Evolutionary conservation across 352 stramenopile species (phyloP), one percentile per base, ranked within the genome.

Genomic region (Plasmopara viticola): DNA sequence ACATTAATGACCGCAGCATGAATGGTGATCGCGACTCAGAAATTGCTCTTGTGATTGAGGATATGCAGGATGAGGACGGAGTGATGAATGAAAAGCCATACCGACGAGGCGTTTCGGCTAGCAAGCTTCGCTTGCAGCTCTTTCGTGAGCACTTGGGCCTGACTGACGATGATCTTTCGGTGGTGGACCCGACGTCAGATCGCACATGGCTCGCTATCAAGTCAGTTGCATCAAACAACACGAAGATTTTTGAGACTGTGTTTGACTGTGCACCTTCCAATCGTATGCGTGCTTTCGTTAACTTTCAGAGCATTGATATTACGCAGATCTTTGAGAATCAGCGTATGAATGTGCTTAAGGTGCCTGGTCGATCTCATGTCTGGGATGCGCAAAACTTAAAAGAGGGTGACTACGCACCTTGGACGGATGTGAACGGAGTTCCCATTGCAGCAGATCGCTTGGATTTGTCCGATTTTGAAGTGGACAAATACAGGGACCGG

Each of bases 1-100:
- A 98, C 71, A 97, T 98, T 49, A 98, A 98, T 47, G 90, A 98
- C 58, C 86, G 93, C 7, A 97, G 87, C 57, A 94, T 98, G 79
- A 87, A 88, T 44, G 93, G 92, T 37, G 84, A 96, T 41, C 87
- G 90, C 39, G 84, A 94, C 55, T 93, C 82, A 18, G 84, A 94
- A 40, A 94, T 94, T 58, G 84, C 76, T 18, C 49, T 94, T 29
- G 70, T 94, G 49, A 78, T 94, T 9, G 82, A 94, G 54, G 84
- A 94, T 45, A 78, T 84, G 51, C 71, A 88, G 48, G 87, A 90
- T 62, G 71, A 89, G 35, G 76, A 87, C 20, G 79, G 81, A 30
- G 38, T 70, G 15, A 90, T 90, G 78, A 87, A 90, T 53, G 78
- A 86, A 17, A 67, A 68, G n/a, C 64, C 76, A 9, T 87, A 84